These are phyloP conservation scores for Millerago galiae DNA, from an alignment of 805 yeast species.

Conservation along the genomic window DNA sequence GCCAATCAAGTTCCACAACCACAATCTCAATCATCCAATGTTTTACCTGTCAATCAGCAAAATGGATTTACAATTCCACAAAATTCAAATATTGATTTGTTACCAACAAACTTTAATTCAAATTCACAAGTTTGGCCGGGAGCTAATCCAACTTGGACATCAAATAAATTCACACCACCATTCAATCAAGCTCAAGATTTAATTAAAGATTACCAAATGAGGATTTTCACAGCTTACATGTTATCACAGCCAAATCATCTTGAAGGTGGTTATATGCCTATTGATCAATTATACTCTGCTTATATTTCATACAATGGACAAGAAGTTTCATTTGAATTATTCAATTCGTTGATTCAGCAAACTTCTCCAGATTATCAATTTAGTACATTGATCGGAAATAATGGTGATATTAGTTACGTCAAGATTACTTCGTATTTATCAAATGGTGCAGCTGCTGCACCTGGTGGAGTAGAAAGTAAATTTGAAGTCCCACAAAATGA, in stretches of 20 bases:
- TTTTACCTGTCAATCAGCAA: not conserved
- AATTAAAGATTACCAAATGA: conserved; percentile 7
- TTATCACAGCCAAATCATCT: conserved; percentile 4
- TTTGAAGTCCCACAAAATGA: not conserved
- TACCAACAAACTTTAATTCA: conserved; percentile 1
- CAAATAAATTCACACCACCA: not conserved
- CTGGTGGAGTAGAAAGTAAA: not conserved
- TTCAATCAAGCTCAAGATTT: conserved; percentile 2
- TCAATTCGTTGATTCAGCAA: conserved; percentile 11
- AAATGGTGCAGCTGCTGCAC: not conserved
- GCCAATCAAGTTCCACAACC: not conserved
- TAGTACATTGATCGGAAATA: conserved; percentile 7
- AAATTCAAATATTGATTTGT: conserved; percentile 6
- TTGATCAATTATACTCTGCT: conserved; percentile 4
- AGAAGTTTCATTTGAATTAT: conserved; percentile 5
- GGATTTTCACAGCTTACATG: conserved; percentile 8
- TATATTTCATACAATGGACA: conserved; percentile 6
- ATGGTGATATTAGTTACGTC: conserved; percentile 13
- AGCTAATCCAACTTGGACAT: no score
- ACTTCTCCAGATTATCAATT: conserved; percentile 9
- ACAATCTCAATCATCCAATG: not conserved
- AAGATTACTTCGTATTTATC: conserved; percentile 5
- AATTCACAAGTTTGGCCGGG: conserved; percentile 1
- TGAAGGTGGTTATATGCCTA: conserved; percentile 7
- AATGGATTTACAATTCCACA: conserved; percentile 1